These are phyloP conservation scores for Yamadazyma paraphyllophila DNA, from an alignment of 805 yeast species.

Conservation along the genomic window DNA sequence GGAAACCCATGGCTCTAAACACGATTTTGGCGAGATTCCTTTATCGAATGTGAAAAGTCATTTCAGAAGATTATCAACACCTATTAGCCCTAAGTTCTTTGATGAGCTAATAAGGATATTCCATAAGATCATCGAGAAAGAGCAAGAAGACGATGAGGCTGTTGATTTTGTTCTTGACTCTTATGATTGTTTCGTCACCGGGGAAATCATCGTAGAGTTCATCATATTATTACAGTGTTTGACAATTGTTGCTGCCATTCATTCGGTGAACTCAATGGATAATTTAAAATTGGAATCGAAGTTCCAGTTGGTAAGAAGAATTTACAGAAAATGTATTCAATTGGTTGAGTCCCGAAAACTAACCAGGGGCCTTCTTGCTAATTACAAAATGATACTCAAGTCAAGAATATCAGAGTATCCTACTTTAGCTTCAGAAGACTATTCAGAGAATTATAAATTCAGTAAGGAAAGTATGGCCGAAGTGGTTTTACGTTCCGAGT, in stretches of 20 bases:
- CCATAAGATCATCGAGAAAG: conserved; percentile 20
- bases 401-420: conserved; percentile 51
- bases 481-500: conserved; percentile 57
- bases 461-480: conserved; percentile 47
- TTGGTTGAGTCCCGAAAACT: conserved; percentile 50
- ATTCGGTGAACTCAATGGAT: conserved; percentile 22
- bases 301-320: conserved; percentile 44
- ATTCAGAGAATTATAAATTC: conserved; percentile 6
- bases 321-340: conserved; percentile 60
- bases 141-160: conserved; percentile 40
- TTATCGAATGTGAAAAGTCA: conserved; percentile 39
- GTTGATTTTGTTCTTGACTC: conserved; percentile 48
- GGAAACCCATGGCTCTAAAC: conserved; percentile 66
- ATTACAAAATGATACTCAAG: conserved; percentile 32
- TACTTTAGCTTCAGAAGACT: conserved; percentile 21
- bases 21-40: conserved; percentile 79
- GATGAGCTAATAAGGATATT: conserved; percentile 33
- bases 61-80: conserved; percentile 18
- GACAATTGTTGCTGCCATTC: conserved; percentile 29
- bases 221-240: conserved; percentile 53
- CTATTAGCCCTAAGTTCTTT: conserved; percentile 25
- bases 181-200: conserved; percentile 59
- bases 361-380: conserved; percentile 35
- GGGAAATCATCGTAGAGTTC: conserved; percentile 61
- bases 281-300: conserved; percentile 17